Conservation (phyloP, 1,284 basidiomycete genomes). For the Wallemia hederae region DNA sequence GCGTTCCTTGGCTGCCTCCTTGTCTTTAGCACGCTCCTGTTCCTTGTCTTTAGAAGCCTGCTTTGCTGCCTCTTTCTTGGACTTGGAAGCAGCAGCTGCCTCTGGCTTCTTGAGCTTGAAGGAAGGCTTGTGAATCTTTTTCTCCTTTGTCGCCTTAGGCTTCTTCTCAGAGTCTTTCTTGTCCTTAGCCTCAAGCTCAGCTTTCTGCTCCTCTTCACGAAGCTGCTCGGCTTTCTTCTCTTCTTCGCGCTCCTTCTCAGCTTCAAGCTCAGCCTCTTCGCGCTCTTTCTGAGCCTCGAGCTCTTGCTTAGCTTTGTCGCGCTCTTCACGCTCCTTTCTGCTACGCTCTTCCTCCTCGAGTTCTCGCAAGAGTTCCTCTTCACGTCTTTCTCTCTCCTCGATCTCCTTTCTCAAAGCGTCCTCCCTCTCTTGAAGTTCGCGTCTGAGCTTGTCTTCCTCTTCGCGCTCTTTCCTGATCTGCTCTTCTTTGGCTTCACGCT, state of each 20-base stretch:
- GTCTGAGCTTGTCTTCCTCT: background rate
- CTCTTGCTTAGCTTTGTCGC: background rate
- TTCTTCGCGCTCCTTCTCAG: constrained; percentile 8
- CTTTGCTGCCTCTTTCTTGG: constrained; percentile 16
- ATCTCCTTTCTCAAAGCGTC: too few species aligned
- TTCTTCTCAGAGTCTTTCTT: constrained; percentile 6
- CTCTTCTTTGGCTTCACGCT: background rate
- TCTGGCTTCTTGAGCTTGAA: background rate
- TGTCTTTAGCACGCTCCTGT: background rate
- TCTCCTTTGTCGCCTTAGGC: constrained; percentile 24
- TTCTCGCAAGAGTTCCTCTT: too few species aligned
- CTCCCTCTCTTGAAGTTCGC: background rate
- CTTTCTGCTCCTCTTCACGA: constrained; percentile 19
- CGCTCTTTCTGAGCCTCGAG: background rate
- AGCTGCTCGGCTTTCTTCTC: constrained; percentile 14
- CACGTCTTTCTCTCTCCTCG: too few species aligned
- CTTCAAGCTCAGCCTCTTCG: background rate
- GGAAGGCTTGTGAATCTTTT: constrained; percentile 29
- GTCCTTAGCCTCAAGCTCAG: constrained; percentile 6
- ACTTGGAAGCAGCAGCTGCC: background rate
- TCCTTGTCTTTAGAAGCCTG: constrained; percentile 15
- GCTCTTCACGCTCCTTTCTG: background rate
- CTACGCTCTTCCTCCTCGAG: background rate
- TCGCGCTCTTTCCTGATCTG: background rate
- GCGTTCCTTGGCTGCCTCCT: background rate